Evolutionary conservation across 139 green algal species (phyloP), one percentile per base, ranked within the genome.

Genomic region (Micractinium conductrix): DNA sequence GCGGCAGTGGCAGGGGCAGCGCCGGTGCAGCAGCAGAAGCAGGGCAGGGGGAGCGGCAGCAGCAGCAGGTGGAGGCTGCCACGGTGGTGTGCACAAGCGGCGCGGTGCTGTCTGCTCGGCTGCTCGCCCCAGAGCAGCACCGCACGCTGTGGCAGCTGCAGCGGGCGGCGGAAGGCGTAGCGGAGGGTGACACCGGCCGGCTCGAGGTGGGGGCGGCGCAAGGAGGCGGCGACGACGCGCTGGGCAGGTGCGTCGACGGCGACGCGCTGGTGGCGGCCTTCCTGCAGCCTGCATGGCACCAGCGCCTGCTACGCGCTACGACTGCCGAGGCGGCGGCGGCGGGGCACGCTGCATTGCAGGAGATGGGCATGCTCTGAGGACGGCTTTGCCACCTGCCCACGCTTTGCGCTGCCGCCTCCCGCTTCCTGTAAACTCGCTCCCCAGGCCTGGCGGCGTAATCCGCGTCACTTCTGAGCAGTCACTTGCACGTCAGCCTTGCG

Each of bases 81-180:
- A 72, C 58, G 10, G 37, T 82, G 58, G 76, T 82, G 55, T 53
- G 58, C 76, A 73, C 37, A 38, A 82, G 45, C 30, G 76, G 76
- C 38, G 24, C 37, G 0, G 76, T 82, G 55, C 9, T 55, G 10
- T n/a, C 58, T 1, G 76, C 44, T 24, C 55, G 28, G 26, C 38
- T 82, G 76, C 55, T 82, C 35, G 69, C 19, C 1, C 35, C 33
- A 4, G 50, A 45, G 19, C 16, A 50, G 35, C 50, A 81, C 24
- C 0, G 12, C 28, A 26, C 45, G 76, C 76, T 72, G 38, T 40
- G n/a, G 72, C 72, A 63, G 44, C 45, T 79, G 70, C 70, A 78
- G 28, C 44, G 44, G 42, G 70, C 42, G 16, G 70, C 70, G 43
- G 65, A 72, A n/a, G n/a, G n/a, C n/a, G n/a, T n/a, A n/a, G n/a